Percentiles rank a stretch among this genome's conserved stretches.
Evolutionary conservation across 2,329 filamentous ascomycete species (phyloP).

Genomic region (Bipolaris bicolor): DNA sequence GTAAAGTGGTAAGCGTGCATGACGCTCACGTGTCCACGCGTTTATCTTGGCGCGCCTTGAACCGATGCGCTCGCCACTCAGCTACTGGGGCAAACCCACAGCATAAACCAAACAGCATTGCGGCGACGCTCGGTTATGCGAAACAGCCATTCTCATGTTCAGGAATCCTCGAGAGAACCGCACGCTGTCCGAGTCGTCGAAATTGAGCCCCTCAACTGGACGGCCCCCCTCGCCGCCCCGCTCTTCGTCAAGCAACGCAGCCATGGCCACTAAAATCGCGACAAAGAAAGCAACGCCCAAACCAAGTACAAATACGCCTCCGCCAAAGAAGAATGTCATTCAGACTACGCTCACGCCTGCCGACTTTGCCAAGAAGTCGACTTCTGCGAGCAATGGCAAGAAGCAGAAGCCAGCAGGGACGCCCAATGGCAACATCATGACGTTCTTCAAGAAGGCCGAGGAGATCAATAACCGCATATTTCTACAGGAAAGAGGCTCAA

Average conservation of each 20-base stretch:
- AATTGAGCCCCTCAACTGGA: constrained; percentile 55
- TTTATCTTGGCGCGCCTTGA: constrained; percentile 14
- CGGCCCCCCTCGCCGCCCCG: constrained; percentile 60
- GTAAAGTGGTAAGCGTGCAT: background rate
- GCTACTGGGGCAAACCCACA: background rate
- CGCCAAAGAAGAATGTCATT: constrained; percentile 31
- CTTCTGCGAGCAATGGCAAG: constrained; percentile 38
- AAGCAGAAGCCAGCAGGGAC: constrained; percentile 50
- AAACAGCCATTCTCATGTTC: constrained; percentile 53
- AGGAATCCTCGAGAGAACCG: constrained; percentile 60
- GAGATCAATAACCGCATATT: constrained; percentile 49
- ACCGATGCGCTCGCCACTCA: constrained; percentile 5
- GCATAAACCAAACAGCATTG: background rate
- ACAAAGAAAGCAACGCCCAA: constrained; percentile 30
- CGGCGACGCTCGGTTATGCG: background rate
- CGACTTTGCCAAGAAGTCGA: constrained; percentile 41
- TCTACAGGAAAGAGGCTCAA: constrained; percentile 38
- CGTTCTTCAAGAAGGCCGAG: constrained; percentile 61
- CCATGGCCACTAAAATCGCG: constrained; percentile 33
- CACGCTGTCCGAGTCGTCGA: constrained; percentile 39
- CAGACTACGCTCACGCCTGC: constrained; percentile 46
- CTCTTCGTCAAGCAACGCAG: constrained; percentile 22
- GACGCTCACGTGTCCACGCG: constrained; percentile 14
- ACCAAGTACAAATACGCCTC: constrained; percentile 17
- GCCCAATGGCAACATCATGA: constrained; percentile 59